Percentiles rank a stretch among this genome's conserved stretches.
phyloP scores from a whole-genome alignment of 257 asterid genomes.

The Solanum pimpinellifolium region DNA sequence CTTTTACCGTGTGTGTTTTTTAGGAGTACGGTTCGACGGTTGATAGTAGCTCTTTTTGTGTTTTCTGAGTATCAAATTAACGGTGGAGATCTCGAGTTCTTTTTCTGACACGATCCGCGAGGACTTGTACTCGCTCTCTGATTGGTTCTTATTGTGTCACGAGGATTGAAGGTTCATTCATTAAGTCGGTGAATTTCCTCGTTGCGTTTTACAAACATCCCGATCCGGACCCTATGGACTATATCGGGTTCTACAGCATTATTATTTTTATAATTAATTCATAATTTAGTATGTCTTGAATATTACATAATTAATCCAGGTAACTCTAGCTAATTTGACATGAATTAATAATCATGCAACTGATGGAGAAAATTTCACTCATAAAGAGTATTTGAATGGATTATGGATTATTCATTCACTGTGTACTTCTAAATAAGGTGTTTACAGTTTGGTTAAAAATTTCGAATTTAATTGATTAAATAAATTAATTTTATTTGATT shows the following conservation, averaged over 20 bases:
- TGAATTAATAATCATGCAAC: neutral
- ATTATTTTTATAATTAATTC: no score
- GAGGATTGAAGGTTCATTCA: neutral
- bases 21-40: neutral
- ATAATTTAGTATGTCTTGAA: neutral
- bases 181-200: neutral
- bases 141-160: neutral
- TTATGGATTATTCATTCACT: neutral
- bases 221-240: neutral
- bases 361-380: neutral
- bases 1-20: neutral
- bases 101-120: neutral
- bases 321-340: neutral
- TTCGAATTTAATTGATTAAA: no score
- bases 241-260: neutral
- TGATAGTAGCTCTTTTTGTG: neutral
- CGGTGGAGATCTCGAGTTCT: neutral
- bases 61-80: neutral
- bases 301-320: no score
- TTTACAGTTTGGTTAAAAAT: rapidly evolving
- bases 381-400: neutral
- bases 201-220: neutral
- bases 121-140: neutral
- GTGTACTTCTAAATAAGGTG: no score
- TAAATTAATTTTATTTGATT: no score